phyloP scores from a whole-genome alignment of 2,329 filamentous ascomycete species.

The Thelonectria discophora region DNA sequence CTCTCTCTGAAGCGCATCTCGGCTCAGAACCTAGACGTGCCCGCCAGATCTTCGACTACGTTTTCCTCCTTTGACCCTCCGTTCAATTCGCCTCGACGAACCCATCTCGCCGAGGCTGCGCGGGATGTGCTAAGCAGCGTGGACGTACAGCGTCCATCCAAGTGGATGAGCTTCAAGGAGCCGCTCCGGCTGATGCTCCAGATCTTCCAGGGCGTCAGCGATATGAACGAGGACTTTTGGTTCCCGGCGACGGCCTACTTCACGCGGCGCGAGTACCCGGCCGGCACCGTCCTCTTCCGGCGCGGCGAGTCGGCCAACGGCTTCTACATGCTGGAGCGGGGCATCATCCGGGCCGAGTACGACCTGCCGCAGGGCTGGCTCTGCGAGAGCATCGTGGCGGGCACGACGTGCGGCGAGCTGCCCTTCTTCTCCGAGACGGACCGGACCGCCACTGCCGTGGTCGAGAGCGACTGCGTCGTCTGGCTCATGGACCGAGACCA shows the following conservation, averaged over 20 bases:
- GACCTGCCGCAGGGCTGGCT: slow-evolving; percentile 88
- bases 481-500: slow-evolving; percentile 80
- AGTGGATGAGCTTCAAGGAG: slow-evolving; percentile 88
- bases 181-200: slow-evolving; percentile 92
- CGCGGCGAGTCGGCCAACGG: slow-evolving; percentile 80
- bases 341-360: slow-evolving; percentile 90
- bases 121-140: slow-evolving; percentile 76
- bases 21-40: slow-evolving; percentile 59
- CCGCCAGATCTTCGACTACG: slow-evolving; percentile 45
- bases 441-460: slow-evolving; percentile 85
- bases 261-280: slow-evolving; percentile 68
- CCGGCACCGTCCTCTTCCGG: slow-evolving; percentile 79
- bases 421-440: slow-evolving; percentile 94
- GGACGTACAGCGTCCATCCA: slow-evolving; percentile 66
- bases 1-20: slow-evolving; percentile 56
- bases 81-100: slow-evolving; percentile 83
- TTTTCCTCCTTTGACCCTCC: slow-evolving; percentile 50
- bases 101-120: slow-evolving; percentile 81
- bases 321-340: slow-evolving; percentile 91
- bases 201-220: slow-evolving; percentile 89
- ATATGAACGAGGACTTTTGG: slow-evolving; percentile 95
- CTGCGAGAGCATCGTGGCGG: slow-evolving; percentile 91
- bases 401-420: slow-evolving; percentile 93
- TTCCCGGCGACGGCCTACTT: slow-evolving; percentile 83
- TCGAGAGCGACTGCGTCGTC: slow-evolving; percentile 81